A percentile compares a stretch with the other conserved stretches of the same genome.
Conservation (phyloP, 768 basidiomycete species). For the Auriculariales sp. region DNA sequence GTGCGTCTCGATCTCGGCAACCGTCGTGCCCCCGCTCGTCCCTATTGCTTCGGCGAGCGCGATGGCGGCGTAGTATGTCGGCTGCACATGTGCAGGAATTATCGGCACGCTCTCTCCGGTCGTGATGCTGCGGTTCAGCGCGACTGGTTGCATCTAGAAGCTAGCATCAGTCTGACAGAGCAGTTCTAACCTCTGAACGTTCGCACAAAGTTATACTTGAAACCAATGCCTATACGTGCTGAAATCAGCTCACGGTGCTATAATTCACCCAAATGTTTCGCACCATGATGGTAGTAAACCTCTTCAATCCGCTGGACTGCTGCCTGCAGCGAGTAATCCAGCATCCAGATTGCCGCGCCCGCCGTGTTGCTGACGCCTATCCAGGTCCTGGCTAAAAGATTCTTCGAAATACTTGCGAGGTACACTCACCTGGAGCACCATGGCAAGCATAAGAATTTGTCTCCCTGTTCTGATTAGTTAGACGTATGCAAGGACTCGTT, state of each 20-base stretch:
- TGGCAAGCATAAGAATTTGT: constrained; percentile 36
- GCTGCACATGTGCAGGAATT: constrained; percentile 48
- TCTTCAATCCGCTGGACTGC: constrained; percentile 26
- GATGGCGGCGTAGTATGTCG: constrained; percentile 51
- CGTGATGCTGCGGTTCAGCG: constrained; percentile 40
- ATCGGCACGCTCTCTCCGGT: constrained; percentile 35
- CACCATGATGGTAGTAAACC: constrained; percentile 24
- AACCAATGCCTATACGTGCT: not conserved
- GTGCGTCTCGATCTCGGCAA: constrained; percentile 34
- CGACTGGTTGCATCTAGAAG: constrained; percentile 44
- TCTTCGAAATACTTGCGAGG: not conserved
- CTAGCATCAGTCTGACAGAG: not conserved
- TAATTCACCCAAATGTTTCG: no score
- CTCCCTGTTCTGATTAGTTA: constrained; percentile 32
- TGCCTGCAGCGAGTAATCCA: constrained; percentile 52
- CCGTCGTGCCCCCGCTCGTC: constrained; percentile 21
- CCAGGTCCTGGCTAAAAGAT: constrained; percentile 9
- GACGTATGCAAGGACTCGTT: constrained; percentile 17
- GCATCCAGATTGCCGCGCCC: constrained; percentile 54
- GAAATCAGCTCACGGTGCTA: no score
- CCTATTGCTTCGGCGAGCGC: constrained; percentile 46
- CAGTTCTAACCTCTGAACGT: no score
- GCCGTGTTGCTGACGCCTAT: constrained; percentile 52
- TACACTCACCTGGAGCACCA: constrained; percentile 22
- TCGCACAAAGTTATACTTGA: not conserved